Conservation (phyloP, 23 red algal species). For the Chondrus crispus region DNA sequence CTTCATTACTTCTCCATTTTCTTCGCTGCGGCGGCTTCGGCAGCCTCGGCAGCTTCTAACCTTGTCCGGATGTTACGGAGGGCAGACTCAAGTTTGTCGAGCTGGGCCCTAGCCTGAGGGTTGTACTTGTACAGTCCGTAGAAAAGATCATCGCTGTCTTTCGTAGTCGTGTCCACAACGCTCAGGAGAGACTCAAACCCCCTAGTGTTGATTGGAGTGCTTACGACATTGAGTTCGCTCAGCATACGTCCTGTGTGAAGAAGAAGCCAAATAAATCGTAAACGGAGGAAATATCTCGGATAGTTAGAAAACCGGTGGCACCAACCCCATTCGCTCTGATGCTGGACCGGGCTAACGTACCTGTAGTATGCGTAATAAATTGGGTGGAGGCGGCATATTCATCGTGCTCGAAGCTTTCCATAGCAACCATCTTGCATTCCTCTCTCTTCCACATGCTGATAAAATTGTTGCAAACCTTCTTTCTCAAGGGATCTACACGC, state of each 20-base stretch:
- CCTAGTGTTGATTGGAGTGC: slow-evolving; percentile 96
- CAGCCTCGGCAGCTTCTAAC: slow-evolving; percentile 76
- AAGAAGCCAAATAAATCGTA: too few species aligned
- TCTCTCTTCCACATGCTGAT: slow-evolving; percentile 74
- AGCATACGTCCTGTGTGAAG: slow-evolving; percentile 83
- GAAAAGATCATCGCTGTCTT: slow-evolving; percentile 92
- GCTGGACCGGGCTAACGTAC: slow-evolving; percentile 7
- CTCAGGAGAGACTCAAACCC: slow-evolving; percentile 87
- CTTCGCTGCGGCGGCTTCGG: slow-evolving; percentile 8
- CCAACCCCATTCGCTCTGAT: too few species aligned
- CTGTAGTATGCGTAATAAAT: slow-evolving; percentile 91
- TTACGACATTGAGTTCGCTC: slow-evolving; percentile 60
- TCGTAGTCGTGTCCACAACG: slow-evolving; percentile 94
- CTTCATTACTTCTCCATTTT: slow-evolving; percentile 29
- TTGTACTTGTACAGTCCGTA: slow-evolving; percentile 97
- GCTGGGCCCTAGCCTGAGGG: slow-evolving; percentile 65
- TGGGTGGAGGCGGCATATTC: slow-evolving; percentile 89
- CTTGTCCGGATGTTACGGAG: slow-evolving; percentile 53
- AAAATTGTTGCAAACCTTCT: slow-evolving; percentile 62
- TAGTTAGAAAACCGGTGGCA: too few species aligned
- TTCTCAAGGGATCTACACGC: slow-evolving; percentile 40
- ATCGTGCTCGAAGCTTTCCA: slow-evolving; percentile 83
- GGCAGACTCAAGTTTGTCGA: slow-evolving; percentile 78
- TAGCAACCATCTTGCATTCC: slow-evolving; percentile 88
- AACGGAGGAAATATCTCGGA: too few species aligned